A percentile compares a stretch with the other conserved stretches of the same genome.
Evolutionary conservation across 345 rosid species (phyloP).

Genomic region (Brassica juncea): DNA sequence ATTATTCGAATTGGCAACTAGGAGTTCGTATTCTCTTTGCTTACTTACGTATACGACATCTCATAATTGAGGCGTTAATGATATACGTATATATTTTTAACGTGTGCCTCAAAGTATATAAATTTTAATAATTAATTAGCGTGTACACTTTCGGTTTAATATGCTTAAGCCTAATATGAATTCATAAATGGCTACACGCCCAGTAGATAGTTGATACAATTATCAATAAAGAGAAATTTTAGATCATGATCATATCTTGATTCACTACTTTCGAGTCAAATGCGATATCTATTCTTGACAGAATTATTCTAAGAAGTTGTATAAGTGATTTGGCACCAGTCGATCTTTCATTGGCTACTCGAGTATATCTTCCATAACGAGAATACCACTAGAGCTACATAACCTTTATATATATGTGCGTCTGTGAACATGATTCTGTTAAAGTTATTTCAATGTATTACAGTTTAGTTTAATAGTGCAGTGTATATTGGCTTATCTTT

Average conservation of each 20-base stretch:
- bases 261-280: slow-evolving; percentile 26
- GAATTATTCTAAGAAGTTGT: slow-evolving; percentile 5
- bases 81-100: background rate
- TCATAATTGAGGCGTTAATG: background rate
- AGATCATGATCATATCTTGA: background rate
- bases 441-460: background rate
- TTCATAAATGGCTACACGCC: background rate
- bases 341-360: slow-evolving; percentile 14
- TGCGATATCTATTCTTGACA: slow-evolving; percentile 10
- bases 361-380: slow-evolving; percentile 14
- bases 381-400: background rate
- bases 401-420: background rate
- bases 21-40: slow-evolving; percentile 38
- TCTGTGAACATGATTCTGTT: background rate
- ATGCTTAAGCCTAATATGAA: background rate
- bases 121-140: background rate
- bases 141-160: background rate
- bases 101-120: background rate
- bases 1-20: slow-evolving; percentile 36
- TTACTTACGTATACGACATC: slow-evolving; percentile 26
- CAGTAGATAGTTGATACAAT: background rate
- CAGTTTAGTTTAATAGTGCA: too few relatives aligned
- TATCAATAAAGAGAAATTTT: background rate
- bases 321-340: slow-evolving; percentile 8
- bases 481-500: too few relatives aligned